Percentiles rank a stretch among this genome's conserved stretches.
Conservation (phyloP, 1,139 yeast species). For the Suhomyces panamericanus region DNA sequence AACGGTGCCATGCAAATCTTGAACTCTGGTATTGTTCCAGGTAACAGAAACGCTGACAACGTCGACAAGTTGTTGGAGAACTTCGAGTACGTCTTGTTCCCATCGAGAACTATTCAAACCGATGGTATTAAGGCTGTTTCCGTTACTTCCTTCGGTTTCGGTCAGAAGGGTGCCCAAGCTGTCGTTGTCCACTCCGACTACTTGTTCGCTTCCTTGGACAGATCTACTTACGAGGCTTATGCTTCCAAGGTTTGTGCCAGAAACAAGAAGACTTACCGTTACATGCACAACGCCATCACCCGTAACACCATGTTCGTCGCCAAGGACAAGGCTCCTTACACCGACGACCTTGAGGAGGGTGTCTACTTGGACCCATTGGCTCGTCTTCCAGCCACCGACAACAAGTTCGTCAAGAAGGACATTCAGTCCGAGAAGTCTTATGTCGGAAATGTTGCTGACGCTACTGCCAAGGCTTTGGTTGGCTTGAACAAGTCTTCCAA, state of each 20-base stretch:
- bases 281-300: slow-evolving; percentile 93
- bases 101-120: slow-evolving; percentile 89
- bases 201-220: slow-evolving; percentile 79
- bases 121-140: slow-evolving; percentile 98
- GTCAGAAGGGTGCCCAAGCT: slow-evolving; percentile 99
- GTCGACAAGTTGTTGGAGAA: slow-evolving; percentile 80
- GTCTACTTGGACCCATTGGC: slow-evolving; percentile 97
- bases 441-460: slow-evolving; percentile 37
- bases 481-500: slow-evolving; percentile 51
- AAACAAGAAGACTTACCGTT: slow-evolving; percentile 89
- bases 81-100: slow-evolving; percentile 86
- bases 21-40: slow-evolving; percentile 93
- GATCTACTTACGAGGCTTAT: slow-evolving; percentile 67
- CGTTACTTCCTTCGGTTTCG: slow-evolving; percentile 96
- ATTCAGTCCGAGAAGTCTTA: slow-evolving; percentile 38
- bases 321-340: slow-evolving; percentile 91
- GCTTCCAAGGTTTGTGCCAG: slow-evolving; percentile 71
- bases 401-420: slow-evolving; percentile 48
- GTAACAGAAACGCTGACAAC: slow-evolving; percentile 98
- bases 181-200: slow-evolving; percentile 90
- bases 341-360: slow-evolving; percentile 78
- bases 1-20: slow-evolving; percentile 96
- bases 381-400: slow-evolving; percentile 61
- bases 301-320: slow-evolving; percentile 90
- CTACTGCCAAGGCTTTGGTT: slow-evolving; percentile 53